Conservation (phyloP, 140 eudicot species). For the Flaveria floridana region DNA sequence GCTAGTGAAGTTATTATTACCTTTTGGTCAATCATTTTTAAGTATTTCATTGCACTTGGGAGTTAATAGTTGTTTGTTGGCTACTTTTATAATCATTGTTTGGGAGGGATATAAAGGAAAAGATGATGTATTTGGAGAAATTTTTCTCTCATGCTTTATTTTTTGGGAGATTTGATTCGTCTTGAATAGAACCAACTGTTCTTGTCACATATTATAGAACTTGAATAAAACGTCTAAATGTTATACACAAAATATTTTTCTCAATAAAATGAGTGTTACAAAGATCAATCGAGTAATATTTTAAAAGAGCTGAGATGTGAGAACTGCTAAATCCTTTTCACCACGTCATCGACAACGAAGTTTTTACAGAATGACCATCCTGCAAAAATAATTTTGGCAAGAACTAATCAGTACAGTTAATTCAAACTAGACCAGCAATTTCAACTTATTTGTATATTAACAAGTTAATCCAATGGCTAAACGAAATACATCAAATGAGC, state of each 20-base stretch:
- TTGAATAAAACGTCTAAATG: neutral
- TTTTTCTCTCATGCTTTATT: no score
- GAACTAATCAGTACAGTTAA: neutral
- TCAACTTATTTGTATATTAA: neutral
- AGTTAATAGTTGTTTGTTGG: no score
- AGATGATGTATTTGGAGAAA: no score
- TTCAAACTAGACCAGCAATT: neutral
- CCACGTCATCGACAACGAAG: neutral
- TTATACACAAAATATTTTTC: neutral
- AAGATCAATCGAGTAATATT: neutral
- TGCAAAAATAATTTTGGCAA: conserved; percentile 3
- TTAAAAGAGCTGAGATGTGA: neutral
- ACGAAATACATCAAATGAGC: neutral
- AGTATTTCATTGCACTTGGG: no score
- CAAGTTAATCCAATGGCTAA: neutral
- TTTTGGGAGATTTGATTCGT: no score
- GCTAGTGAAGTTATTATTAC: no score
- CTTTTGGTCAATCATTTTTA: no score
- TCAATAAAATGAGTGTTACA: neutral
- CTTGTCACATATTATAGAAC: neutral
- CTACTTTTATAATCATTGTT: no score
- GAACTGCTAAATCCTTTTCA: neutral
- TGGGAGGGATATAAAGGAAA: no score
- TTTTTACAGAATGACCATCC: conserved; percentile 7
- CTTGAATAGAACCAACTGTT: no score